phyloP scores from a whole-genome alignment of 2,329 filamentous ascomycete species.

The Microcyclospora pomicola region DNA sequence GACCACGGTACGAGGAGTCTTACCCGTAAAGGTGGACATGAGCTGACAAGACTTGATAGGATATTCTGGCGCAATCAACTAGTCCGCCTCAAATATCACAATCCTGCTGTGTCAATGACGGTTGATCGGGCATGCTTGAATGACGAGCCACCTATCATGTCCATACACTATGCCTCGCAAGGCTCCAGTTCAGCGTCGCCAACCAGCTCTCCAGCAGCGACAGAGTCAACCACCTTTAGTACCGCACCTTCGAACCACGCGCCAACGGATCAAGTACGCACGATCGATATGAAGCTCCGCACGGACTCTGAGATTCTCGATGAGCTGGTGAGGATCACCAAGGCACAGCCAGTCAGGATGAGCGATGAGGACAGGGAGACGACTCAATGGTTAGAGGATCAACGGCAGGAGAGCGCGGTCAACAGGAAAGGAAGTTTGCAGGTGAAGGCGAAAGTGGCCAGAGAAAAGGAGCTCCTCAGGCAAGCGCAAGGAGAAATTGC shows the following conservation, averaged over 20 bases:
- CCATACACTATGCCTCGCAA: constrained; percentile 43
- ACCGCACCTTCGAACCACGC: constrained; percentile 20
- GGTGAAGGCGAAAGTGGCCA: constrained; percentile 43
- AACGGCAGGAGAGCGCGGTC: constrained; percentile 35
- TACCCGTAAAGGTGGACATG: constrained; percentile 1
- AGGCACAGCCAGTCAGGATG: constrained; percentile 43
- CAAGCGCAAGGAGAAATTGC: constrained; percentile 38
- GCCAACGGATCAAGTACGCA: constrained; percentile 24
- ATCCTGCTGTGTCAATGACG: constrained; percentile 71
- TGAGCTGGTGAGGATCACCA: constrained; percentile 48
- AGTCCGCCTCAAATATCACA: constrained; percentile 84
- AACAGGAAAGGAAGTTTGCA: constrained; percentile 43
- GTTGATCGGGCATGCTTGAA: constrained; percentile 53
- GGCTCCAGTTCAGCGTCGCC: constrained; percentile 15
- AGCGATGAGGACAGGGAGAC: constrained; percentile 46
- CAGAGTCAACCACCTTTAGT: constrained; percentile 15
- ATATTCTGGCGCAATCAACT: constrained; percentile 81
- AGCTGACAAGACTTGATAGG: constrained; percentile 35
- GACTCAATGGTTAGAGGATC: constrained; percentile 44
- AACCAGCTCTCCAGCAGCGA: constrained; percentile 12
- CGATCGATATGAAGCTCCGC: constrained; percentile 46
- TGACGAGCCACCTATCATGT: constrained; percentile 45
- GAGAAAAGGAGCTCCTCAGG: constrained; percentile 46
- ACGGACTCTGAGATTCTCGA: constrained; percentile 49
- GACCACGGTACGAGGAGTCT: constrained; percentile 44